Evolutionary conservation across 768 basidiomycete genomes (phyloP).

Genomic region (Mycena kentingensis): DNA sequence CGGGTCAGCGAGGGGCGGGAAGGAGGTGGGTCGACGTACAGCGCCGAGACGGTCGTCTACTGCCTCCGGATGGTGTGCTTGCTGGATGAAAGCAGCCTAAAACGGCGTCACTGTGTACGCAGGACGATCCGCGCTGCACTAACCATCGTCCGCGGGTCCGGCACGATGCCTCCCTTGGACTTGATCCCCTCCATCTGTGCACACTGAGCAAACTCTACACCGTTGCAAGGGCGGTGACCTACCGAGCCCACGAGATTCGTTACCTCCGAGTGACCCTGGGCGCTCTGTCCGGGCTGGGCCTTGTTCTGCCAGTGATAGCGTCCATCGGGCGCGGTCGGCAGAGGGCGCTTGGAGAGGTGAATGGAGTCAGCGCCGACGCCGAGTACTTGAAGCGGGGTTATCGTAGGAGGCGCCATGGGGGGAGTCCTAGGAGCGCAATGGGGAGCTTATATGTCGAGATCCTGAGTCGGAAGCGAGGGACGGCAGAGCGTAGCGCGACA

Average conservation of each 20-base stretch:
- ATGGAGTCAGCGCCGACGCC: conserved; percentile 25
- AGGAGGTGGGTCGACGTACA: conserved; percentile 31
- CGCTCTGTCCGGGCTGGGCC: conserved; percentile 17
- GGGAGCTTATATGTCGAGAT: too few species aligned
- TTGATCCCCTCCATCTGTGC: conserved; percentile 25
- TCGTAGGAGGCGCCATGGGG: too few species aligned
- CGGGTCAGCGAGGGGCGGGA: neutral
- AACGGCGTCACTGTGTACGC: neutral
- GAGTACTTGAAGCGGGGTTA: conserved; percentile 9
- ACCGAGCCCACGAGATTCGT: conserved; percentile 31
- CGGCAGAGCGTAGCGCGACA: too few species aligned
- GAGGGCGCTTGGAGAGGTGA: conserved; percentile 29
- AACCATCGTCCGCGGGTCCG: conserved; percentile 28
- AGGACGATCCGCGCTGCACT: conserved; percentile 8
- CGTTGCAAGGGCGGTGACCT: too few species aligned
- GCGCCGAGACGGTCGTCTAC: conserved; percentile 45
- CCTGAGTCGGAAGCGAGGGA: too few species aligned
- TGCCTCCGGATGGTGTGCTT: conserved; percentile 33
- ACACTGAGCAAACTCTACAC: too few species aligned
- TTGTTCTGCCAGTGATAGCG: conserved; percentile 34
- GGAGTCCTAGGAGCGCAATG: too few species aligned
- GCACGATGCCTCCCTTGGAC: conserved; percentile 28
- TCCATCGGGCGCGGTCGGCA: conserved; percentile 39
- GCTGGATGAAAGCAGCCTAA: conserved; percentile 35
- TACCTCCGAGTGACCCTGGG: conserved; percentile 27